phyloP scores from a whole-genome alignment of 2,329 filamentous ascomycete genomes.

The Beauveria bassiana region DNA sequence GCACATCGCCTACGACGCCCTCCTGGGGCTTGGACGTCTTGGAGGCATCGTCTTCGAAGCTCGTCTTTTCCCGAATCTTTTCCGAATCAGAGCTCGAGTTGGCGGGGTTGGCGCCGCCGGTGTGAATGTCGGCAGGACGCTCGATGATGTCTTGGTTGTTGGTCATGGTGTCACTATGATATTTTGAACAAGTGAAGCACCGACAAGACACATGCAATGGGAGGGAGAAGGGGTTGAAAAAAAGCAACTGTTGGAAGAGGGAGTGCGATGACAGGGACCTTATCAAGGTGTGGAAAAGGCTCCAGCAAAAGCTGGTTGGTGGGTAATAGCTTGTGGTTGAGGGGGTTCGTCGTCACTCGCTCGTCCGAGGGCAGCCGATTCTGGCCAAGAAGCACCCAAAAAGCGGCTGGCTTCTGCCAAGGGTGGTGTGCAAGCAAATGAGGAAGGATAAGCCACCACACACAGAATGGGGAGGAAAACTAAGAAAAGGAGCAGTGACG shows the following conservation, averaged over 20 bases:
- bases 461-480: background rate
- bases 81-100: background rate
- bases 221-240: background rate
- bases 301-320: slow-evolving; percentile 1
- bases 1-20: background rate
- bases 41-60: slow-evolving; percentile 7
- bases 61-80: slow-evolving; percentile 8
- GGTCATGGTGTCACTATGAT: background rate
- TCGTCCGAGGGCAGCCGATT: slow-evolving; percentile 4
- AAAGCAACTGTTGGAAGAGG: background rate
- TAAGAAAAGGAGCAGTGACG: background rate
- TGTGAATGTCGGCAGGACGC: background rate
- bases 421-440: background rate
- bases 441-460: background rate
- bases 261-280: background rate
- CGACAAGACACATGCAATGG: background rate
- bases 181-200: background rate
- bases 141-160: background rate
- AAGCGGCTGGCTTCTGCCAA: slow-evolving; percentile 2
- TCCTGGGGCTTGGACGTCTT: slow-evolving; percentile 4
- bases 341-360: background rate
- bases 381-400: background rate
- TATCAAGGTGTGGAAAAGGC: background rate
- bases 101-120: background rate
- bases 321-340: background rate